Conservation (phyloP, 345 rosid genomes). For the Sonneratia alba region DNA sequence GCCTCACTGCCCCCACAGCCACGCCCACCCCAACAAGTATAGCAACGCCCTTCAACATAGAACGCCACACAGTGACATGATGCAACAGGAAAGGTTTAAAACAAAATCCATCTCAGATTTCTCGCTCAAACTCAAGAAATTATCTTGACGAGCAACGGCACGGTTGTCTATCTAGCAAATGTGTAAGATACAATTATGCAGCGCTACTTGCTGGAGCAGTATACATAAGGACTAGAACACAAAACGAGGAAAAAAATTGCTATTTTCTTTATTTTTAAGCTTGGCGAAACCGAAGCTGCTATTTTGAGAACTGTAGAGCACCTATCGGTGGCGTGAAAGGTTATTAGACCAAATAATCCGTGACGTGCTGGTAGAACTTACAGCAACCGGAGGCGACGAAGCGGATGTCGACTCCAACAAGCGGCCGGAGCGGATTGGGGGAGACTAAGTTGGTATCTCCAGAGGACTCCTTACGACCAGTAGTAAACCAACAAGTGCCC, state of each 20-base stretch:
- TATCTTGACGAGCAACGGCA: no score
- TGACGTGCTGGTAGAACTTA: slow-evolving; percentile 18
- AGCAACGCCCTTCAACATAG: slow-evolving; percentile 92
- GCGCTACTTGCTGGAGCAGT: no score
- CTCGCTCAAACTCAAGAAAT: not conserved
- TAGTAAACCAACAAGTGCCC: slow-evolving; percentile 58
- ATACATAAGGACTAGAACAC: not conserved
- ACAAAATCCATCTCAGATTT: not conserved
- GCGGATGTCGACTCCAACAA: slow-evolving; percentile 64
- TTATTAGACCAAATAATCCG: not conserved
- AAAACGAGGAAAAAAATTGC: not conserved
- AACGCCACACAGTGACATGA: slow-evolving; percentile 97
- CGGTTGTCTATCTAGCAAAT: no score
- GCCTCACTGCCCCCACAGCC: slow-evolving; percentile 99
- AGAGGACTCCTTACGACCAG: slow-evolving; percentile 57
- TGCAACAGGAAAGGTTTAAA: slow-evolving; percentile 27
- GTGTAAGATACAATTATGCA: no score
- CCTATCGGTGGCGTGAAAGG: not conserved
- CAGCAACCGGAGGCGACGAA: slow-evolving; percentile 82
- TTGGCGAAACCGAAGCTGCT: not conserved
- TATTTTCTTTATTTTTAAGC: not conserved
- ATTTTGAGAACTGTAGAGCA: not conserved
- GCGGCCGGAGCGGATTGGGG: slow-evolving; percentile 86
- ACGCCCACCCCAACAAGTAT: slow-evolving; percentile 39
- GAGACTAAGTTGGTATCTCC: slow-evolving; percentile 71